Evolutionary conservation across 257 asterid species (phyloP), one percentile per base, ranked within the genome.

Genomic region (Prunella vulgaris): DNA sequence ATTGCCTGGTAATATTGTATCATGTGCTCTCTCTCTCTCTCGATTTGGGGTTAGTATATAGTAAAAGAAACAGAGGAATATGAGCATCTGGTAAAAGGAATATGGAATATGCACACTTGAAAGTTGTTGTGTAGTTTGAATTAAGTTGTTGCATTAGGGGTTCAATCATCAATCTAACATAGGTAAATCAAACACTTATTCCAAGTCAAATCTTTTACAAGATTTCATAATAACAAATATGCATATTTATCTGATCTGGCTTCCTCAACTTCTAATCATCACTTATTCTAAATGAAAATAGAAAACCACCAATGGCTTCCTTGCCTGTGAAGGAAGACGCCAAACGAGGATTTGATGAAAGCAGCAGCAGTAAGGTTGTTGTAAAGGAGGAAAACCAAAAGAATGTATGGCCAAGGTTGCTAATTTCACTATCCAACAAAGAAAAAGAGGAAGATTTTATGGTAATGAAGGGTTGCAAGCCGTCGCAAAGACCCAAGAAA

Each of bases 321-420:
- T 85, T 92, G 5, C 88, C 93, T 0, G 91, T 87, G 84, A 90
- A 87, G 71, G 96, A 90, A 77, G 96, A 90, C 37, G 80, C 95
- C 0, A 89, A 94, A 0, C 80, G 96, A 69, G 88, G 92, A 18
- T 82, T 87, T 0, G 86, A 84, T 1, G 96, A 88, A 67, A 64
- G 74, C 32, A 64, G 76, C 72, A 46, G 59, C 14, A n/a, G n/a
- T n/a, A 52, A 52, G 59, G 35, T 73, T 83, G 75, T 80, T 73
- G 33, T 74, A 7, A 78, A 71, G 78, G 87, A 74, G 79, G 88
- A 81, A 79, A 80, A 54, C 60, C 80, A 68, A 35, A 78, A 81
- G 78, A 30, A 62, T 60, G 87, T 80, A 64, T 85, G 94, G 96
- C 93, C 96, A 12, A 88, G 84, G 81, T 63, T 89, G 76, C 79